Base-by-base conservation (phyloP, 352 stramenopile species). In the Phytophthora foliorum region DNA sequence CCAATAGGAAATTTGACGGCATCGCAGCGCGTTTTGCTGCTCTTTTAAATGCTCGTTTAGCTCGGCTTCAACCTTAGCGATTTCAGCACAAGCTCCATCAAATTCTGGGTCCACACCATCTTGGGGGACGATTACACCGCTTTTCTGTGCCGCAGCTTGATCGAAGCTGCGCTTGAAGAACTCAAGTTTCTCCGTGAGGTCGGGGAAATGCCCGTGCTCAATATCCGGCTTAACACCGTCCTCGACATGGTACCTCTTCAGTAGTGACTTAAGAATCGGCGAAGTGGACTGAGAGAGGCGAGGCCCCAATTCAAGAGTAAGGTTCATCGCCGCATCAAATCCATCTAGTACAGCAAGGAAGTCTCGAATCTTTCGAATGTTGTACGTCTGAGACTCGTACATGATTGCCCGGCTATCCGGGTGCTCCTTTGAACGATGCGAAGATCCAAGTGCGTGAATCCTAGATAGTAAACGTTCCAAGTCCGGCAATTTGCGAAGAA, bases 141-240 rank as follows among this genome's bases (percentile, higher is more conserved):
- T 91, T 48, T 94, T 93, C 41, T 93, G 91, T 13, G 98, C 97
- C 34, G 92, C 79, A 25, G 91, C 81, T 65, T 96, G 92, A 69
- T 99, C 94, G 78, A 99, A 99, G 19, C 97, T 98, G 10, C 92
- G 84, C 56, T 97, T 91, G 75, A 99, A 99, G 75, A 93, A 99
- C 66, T 96, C 88, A 5, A 99, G 75, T 34, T 96, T 92, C 21
- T 97, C 76, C 10, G 77, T 85, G 63, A 99, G 87, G 49, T 98
- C 88, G 1, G 95, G 88, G 32, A 99, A 98, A 31, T 89, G 90
- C 0, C 91, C 91, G 46, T 74, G 61, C 22, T 65, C 61, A 42
- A 60, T 34, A 29, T 61, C 41, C 1, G 73, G 32, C 27, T 65
- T 55, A 8, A 39, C 53, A 45, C 34, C 59, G 5, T 75, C 60